phyloP scores from a whole-genome alignment of 768 basidiomycete genomes.

The Lactifluus subvellereus region DNA sequence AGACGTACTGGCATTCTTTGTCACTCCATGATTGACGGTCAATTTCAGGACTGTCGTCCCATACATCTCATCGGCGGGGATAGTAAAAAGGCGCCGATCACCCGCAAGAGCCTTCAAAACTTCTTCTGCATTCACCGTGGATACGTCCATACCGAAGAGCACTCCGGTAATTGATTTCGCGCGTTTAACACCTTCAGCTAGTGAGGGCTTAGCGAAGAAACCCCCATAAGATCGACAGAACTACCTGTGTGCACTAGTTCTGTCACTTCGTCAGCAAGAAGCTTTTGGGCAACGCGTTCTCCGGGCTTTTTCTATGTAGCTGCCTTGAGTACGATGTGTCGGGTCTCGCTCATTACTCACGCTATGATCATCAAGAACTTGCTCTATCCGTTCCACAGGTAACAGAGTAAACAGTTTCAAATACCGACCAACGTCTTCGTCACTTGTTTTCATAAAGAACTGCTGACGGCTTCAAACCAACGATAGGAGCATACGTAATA shows the following conservation, averaged over 20 bases:
- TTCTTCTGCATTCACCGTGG: conserved; percentile 44
- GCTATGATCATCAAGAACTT: conserved; percentile 17
- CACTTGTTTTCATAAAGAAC: conserved; percentile 75
- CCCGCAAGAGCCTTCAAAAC: conserved; percentile 55
- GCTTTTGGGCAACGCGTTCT: conserved; percentile 42
- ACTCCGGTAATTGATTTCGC: conserved; percentile 43
- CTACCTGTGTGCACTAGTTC: conserved; percentile 53
- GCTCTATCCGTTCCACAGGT: conserved; percentile 14
- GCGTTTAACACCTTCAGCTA: conserved; percentile 37
- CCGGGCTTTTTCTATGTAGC: conserved; percentile 33
- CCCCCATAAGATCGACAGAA: background rate
- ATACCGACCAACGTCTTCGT: conserved; percentile 22
- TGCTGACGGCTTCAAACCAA: conserved; percentile 30
- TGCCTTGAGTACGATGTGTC: background rate
- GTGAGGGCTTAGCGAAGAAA: background rate
- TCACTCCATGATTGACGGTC: conserved; percentile 46
- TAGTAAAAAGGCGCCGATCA: conserved; percentile 56
- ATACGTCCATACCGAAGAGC: conserved; percentile 38
- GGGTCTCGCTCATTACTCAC: conserved; percentile 6
- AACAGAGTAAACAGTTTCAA: conserved; percentile 24
- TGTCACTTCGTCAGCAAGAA: conserved; percentile 54
- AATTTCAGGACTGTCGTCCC: conserved; percentile 55
- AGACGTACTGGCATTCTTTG: conserved; percentile 42
- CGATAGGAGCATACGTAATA: background rate
- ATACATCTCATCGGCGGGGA: conserved; percentile 48